Base-by-base conservation (phyloP, 1,139 yeast species). In the Yamadazyma siamensis region DNA sequence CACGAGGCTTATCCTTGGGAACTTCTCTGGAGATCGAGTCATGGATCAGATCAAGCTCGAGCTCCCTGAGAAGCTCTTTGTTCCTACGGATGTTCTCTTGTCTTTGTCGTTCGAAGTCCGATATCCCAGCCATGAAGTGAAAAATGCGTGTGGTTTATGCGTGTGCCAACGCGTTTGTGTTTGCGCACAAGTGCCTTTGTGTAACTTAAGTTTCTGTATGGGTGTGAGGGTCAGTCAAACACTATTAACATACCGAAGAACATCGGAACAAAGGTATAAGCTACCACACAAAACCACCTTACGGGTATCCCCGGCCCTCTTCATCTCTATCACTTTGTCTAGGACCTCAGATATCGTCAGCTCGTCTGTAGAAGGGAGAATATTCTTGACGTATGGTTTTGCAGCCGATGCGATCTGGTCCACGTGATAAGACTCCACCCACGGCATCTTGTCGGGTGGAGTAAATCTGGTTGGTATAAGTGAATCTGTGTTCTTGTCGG, bases 371-470 rank as follows among this genome's bases (percentile, higher is more conserved):
- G 40, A 34, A 2, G 22, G 29, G 8, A 36, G 30, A 1, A 58
- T 61, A 15, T 69, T 61, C 0, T 47, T 27, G 0, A 70, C 60
- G 26, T 54, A 39, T 2, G 27, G 22, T 17, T 32, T 23, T 2
- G 73, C 65, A 14, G 54, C 49, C 8, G 40, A 24, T 20, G 56
- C 53, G 11, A 82, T 48, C 3, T 58, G 65, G 2, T 50, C 50
- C 0, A 72, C 54, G 2, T 62, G 56, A 40, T 65, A 67, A 3
- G 86, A 59, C 15, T 62, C 48, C 10, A 91, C 77, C 97, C 97
- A 91, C 0, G 96, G 96, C 97, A 89, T 89, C 0, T 85, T 81
- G 11, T 83, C 94, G 0, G 94, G 91, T 1, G 59, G 40, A 2
- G 79, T 71, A 50, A 88, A 91, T 21, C 60, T 50, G 0, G 91